Evolutionary conservation across 2,329 filamentous ascomycete genomes (phyloP), one percentile per base, ranked within the genome.

Genomic region (Cercospora sp.): DNA sequence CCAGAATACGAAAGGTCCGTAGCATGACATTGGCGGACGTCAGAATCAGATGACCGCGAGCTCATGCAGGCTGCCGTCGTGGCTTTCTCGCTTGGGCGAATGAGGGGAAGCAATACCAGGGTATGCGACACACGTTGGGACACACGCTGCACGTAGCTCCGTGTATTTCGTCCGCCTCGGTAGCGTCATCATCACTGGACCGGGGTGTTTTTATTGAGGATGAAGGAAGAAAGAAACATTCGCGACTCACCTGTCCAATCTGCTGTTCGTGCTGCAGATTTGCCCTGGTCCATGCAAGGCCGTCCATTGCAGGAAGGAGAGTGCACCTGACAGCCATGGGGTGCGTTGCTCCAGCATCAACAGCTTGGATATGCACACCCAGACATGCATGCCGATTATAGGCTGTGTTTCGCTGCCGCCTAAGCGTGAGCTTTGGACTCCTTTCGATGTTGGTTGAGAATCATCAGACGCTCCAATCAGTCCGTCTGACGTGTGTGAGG

Each of bases 191-290:
- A 58, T 10, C 53, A 32, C 53, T n/a, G 53, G 53, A 34, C 30
- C 18, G 21, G 45, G 45, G 45, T 18, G 40, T 58, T 67, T 45
- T 66, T 57, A 43, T 43, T 65, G 59, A 63, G 66, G 45, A 26
- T 51, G 45, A 51, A 24, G 45, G 77, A 74, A 76, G 71, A 66
- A 69, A 69, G 61, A 68, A 72, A 69, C 21, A 51, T 43, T 49
- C 43, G 63, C 51, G 74, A 86, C 92, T 90, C 89, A 98, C 94
- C 93, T 96, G 84, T 98, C 94, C 81, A 97, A 83, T 79, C 89
- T 85, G 71, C 93, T 90, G 79, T 96, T 87, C 30, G 90, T 87
- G 75, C 87, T 86, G 77, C 91, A 93, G 72, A 97, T 80, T 81
- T 82, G 87, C 75, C 93, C 91, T 72, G 92, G 92, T 26, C 93